These are phyloP conservation scores for Omphalotus olearius DNA, from an alignment of 1,284 basidiomycete species.

Conservation along the genomic window DNA sequence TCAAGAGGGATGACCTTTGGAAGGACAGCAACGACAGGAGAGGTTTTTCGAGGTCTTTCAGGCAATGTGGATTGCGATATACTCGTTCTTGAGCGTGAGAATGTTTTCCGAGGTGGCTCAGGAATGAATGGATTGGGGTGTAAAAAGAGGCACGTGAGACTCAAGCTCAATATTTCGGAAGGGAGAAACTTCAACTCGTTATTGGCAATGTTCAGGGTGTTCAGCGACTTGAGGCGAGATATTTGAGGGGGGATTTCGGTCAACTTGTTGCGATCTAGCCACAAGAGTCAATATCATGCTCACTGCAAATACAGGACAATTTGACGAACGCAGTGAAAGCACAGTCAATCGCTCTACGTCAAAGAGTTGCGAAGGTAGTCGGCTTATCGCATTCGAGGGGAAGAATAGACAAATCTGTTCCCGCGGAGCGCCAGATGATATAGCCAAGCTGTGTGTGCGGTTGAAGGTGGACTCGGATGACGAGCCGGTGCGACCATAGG, in stretches of 20 bases:
- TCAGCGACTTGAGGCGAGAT: constrained; percentile 45
- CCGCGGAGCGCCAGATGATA: constrained; percentile 25
- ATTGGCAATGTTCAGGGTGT: constrained; percentile 56
- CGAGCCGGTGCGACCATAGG: not conserved
- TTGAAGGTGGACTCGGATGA: not conserved
- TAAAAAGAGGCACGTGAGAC: constrained; percentile 40
- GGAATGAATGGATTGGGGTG: constrained; percentile 55
- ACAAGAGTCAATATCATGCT: constrained; percentile 2
- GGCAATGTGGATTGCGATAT: constrained; percentile 11
- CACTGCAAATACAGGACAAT: not conserved
- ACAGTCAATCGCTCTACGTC: constrained; percentile 46
- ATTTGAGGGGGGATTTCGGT: constrained; percentile 65
- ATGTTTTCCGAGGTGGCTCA: constrained; percentile 25
- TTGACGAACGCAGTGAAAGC: constrained; percentile 50
- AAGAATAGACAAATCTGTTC: constrained; percentile 45
- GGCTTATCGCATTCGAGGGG: constrained; percentile 40
- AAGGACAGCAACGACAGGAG: constrained; percentile 17
- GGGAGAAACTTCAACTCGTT: constrained; percentile 62
- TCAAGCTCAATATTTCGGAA: constrained; percentile 57
- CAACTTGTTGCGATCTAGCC: constrained; percentile 52
- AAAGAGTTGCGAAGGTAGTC: constrained; percentile 51
- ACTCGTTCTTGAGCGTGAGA: constrained; percentile 2
- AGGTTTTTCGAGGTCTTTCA: constrained; percentile 13
- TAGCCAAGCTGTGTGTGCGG: constrained; percentile 14
- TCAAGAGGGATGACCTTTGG: constrained; percentile 38